Percentiles rank a stretch among this genome's conserved stretches.
Conservation (phyloP, 129 eudicot species). For the Chrysanthemum lavandulifolium region DNA sequence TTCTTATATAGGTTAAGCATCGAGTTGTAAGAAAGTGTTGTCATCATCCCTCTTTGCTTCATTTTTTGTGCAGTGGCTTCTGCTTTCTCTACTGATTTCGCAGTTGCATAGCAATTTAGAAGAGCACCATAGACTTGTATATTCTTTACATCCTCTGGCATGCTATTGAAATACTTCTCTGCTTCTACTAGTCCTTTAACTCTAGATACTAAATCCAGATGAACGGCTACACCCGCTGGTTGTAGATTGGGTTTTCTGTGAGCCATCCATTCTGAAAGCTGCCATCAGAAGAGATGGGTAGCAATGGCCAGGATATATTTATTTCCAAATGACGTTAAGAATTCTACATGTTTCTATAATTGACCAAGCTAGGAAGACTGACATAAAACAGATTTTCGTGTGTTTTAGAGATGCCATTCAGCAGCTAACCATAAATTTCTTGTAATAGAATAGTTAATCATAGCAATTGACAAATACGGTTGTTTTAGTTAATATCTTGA, state of each 20-base stretch:
- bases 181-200: slow-evolving; percentile 52
- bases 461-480: slow-evolving; percentile 1
- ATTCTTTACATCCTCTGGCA: slow-evolving; percentile 37
- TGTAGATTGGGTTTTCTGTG: slow-evolving; percentile 23
- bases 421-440: not conserved
- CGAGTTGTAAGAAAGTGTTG: slow-evolving; percentile 44
- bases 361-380: not conserved
- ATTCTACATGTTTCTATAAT: not conserved
- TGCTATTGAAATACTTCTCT: slow-evolving; percentile 45
- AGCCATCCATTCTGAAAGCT: slow-evolving; percentile 76
- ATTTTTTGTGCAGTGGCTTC: slow-evolving; percentile 41
- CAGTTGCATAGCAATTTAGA: slow-evolving; percentile 43
- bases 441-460: not conserved
- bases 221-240: slow-evolving; percentile 41
- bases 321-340: not conserved
- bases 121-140: slow-evolving; percentile 45
- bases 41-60: slow-evolving; percentile 36
- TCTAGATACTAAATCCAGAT: slow-evolving; percentile 40
- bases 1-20: slow-evolving; percentile 45
- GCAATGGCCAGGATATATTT: not conserved
- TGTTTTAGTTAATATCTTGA: not conserved
- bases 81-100: slow-evolving; percentile 50
- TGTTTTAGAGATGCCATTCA: not conserved
- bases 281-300: slow-evolving; percentile 14
- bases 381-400: too few species aligned